Conservation (phyloP, 495 filamentous ascomycete species). For the Penicillium argentinense region DNA sequence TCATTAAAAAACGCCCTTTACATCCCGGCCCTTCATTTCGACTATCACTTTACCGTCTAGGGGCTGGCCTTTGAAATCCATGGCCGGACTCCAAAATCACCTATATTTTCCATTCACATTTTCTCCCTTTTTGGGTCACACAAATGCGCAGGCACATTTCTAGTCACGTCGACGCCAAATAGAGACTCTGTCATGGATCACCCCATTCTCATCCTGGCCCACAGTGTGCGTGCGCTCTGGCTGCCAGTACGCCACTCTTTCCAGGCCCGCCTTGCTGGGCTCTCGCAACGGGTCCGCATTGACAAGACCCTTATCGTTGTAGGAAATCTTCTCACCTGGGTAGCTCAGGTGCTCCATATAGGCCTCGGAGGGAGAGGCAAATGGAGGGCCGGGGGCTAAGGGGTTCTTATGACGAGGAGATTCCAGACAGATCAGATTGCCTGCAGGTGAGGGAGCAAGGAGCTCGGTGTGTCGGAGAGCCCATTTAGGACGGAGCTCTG, state of each 20-base stretch:
- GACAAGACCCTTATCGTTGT: slow-evolving; percentile 55
- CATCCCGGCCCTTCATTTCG: too few species aligned
- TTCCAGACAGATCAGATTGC: slow-evolving; percentile 74
- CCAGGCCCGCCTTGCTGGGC: slow-evolving; percentile 46
- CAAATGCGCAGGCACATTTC: too few species aligned
- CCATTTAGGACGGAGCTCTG: slow-evolving; percentile 65
- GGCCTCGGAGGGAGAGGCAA: slow-evolving; percentile 56
- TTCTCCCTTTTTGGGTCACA: too few species aligned
- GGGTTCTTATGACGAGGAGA: slow-evolving; percentile 74
- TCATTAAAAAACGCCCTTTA: neutral
- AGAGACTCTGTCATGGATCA: slow-evolving; percentile 36
- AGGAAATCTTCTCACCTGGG: too few species aligned
- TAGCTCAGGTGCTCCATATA: slow-evolving; percentile 66
- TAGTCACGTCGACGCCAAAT: slow-evolving; percentile 37
- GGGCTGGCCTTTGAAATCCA: too few species aligned
- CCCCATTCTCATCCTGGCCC: slow-evolving; percentile 33
- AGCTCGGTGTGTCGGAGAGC: slow-evolving; percentile 63
- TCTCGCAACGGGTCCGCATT: slow-evolving; percentile 39
- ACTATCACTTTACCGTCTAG: too few species aligned
- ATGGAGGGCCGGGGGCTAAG: slow-evolving; percentile 66
- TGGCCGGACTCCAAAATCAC: too few species aligned
- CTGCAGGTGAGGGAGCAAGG: slow-evolving; percentile 53
- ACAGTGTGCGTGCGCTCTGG: slow-evolving; percentile 66
- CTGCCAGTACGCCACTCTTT: slow-evolving; percentile 59
- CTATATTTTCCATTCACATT: too few species aligned